Evolutionary conservation across 164 flowering plant genomes (phyloP).

Genomic region (Aristolochia fimbriata): DNA sequence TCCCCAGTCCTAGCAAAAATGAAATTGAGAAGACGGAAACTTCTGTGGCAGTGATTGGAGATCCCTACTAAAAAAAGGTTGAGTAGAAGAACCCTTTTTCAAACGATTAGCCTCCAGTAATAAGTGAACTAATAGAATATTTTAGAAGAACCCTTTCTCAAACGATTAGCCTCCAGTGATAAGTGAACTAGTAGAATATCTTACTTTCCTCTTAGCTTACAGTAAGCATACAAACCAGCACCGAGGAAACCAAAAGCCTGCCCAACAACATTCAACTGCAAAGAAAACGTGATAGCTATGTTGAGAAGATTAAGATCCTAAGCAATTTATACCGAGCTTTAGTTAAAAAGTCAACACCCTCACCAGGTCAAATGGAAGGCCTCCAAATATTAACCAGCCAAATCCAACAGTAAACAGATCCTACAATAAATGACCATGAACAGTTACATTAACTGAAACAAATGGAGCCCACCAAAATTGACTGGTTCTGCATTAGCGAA

Average conservation of each 20-base stretch:
- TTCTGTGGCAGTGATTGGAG: too few relatives aligned
- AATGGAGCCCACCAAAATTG: background rate
- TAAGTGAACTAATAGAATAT: background rate
- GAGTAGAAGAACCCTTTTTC: too few relatives aligned
- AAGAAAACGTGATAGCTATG: constrained; percentile 5
- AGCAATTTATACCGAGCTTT: background rate
- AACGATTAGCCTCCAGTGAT: background rate
- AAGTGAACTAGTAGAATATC: background rate
- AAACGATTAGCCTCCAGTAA: background rate
- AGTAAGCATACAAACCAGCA: constrained; percentile 78
- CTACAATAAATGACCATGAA: constrained; percentile 19
- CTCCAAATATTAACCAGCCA: constrained; percentile 92
- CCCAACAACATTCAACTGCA: constrained; percentile 75
- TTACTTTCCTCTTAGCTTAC: constrained; percentile 47
- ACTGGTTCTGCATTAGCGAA: too few relatives aligned
- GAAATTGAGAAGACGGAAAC: too few relatives aligned
- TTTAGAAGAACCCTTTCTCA: constrained; percentile 10
- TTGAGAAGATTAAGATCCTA: background rate
- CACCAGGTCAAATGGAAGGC: constrained; percentile 95
- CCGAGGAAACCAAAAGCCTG: constrained; percentile 81
- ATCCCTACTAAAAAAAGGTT: too few relatives aligned
- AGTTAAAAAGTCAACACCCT: constrained; percentile 13
- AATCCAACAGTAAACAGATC: constrained; percentile 82
- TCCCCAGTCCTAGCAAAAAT: too few relatives aligned
- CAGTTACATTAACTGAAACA: background rate